Evolutionary conservation across 2,329 filamentous ascomycete genomes (phyloP), one percentile per base, ranked within the genome.

Genomic region (Alternaria brassicae): DNA sequence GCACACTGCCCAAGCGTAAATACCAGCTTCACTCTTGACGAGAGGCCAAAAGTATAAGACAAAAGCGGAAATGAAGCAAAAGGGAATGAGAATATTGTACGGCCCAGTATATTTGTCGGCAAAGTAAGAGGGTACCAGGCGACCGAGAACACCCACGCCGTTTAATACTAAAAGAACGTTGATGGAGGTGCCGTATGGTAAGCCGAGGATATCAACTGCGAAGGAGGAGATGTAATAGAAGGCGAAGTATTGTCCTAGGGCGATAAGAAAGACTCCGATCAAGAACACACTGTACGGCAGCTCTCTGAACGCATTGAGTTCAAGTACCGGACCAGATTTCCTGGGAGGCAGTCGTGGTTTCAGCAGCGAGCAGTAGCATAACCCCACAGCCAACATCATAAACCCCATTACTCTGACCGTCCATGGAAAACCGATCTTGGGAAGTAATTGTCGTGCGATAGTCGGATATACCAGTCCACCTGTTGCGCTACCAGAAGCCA

Each of bases 381-480:
- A 55, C 0, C 79, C 72, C 0, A 77, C 79, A 0, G 77, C 81
- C 2, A 89, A 63, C 25, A 86, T 85, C 30, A 90, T 81, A 51
- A 91, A 83, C 0, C 84, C 88, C 61, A 89, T 81, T 0, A 84
- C 81, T 0, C 88, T 80, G n/a, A 89, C 82, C 0, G 88, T 88
- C 87, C 88, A 90, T 0, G 81, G 80, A 67, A 89, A 90, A 0
- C 88, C 88, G 3, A 90, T 77, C 17, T 78, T 80, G 0, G 87
- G 85, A 2, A 89, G 76, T 10, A 90, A 75, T 53, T 86, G 82
- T 15, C 78, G 70, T 1, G 80, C 78, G n/a, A 83, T 70, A 2
- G 85, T 79, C 0, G 89, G 88, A 69, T 88, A 91, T 3, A 90
- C 80, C 21, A 90, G 77, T 0, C 88, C 88, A 1, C 89, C 89